Conservation (phyloP, 1,284 basidiomycete genomes). For the Singerocomus rubriflavus region DNA sequence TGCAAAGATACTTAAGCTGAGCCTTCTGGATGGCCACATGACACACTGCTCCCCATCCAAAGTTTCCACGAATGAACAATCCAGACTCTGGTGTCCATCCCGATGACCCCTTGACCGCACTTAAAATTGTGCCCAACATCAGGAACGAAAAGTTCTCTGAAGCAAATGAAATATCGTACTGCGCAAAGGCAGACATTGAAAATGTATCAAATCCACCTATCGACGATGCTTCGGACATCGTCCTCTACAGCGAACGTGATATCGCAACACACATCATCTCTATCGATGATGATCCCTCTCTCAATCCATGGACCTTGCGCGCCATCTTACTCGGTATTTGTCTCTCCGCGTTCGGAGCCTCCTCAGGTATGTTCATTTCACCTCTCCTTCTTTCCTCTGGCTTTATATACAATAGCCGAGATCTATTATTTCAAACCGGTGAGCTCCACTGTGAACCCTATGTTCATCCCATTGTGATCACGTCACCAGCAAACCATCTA, state of each 20-base stretch:
- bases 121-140: slow-evolving; percentile 18
- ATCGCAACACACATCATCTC: slow-evolving; percentile 52
- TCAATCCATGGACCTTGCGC: slow-evolving; percentile 59
- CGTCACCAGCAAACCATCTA: slow-evolving; percentile 41
- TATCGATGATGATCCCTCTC: slow-evolving; percentile 51
- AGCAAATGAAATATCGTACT: slow-evolving; percentile 10
- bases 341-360: slow-evolving; percentile 59
- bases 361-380: slow-evolving; percentile 32
- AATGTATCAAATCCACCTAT: slow-evolving; percentile 21
- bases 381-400: not conserved
- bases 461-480: not conserved
- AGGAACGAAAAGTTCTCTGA: slow-evolving; percentile 33
- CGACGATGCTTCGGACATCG: slow-evolving; percentile 20
- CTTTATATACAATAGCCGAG: slow-evolving; percentile 33
- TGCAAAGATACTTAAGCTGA: slow-evolving; percentile 6
- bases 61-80: slow-evolving; percentile 5
- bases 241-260: slow-evolving; percentile 45
- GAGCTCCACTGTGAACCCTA: not conserved
- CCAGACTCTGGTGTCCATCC: not conserved
- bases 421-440: slow-evolving; percentile 65
- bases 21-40: not conserved
- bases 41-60: not conserved
- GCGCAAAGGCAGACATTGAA: slow-evolving; percentile 34
- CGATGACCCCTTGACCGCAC: not conserved
- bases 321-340: slow-evolving; percentile 57